Evolutionary conservation across 2,329 filamentous ascomycete species (phyloP).

Genomic region (Penicillium sp.): DNA sequence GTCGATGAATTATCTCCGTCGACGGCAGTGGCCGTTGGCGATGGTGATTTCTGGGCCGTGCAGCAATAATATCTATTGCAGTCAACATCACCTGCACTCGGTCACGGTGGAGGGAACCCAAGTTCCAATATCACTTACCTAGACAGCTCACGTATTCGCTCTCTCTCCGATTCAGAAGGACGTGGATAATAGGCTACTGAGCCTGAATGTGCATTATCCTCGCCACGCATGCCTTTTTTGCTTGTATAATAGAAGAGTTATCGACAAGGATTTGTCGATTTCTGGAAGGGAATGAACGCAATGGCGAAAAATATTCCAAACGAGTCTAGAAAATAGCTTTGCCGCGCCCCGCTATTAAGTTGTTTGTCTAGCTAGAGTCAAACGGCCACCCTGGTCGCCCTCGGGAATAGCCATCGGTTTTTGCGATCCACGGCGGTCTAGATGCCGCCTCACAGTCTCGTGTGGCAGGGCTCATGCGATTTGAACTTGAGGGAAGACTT

Average conservation of each 20-base stretch:
- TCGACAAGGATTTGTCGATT: not conserved
- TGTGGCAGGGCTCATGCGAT: too few species aligned
- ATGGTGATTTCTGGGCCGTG: not conserved
- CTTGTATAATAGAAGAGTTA: not conserved
- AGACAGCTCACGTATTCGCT: conserved; percentile 24
- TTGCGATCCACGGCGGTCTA: conserved; percentile 3
- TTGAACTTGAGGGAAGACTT: too few species aligned
- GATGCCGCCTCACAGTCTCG: not conserved
- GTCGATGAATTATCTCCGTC: conserved; percentile 2
- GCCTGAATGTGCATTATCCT: conserved; percentile 15
- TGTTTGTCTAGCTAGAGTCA: not conserved
- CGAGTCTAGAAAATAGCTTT: not conserved
- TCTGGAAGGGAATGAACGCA: not conserved
- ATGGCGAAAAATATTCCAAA: not conserved
- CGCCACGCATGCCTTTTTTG: conserved; percentile 7
- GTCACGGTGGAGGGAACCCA: not conserved
- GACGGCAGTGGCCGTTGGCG: not conserved
- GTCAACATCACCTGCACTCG: conserved; percentile 5
- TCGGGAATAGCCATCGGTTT: not conserved
- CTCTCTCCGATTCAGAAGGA: conserved; percentile 17
- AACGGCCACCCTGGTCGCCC: not conserved
- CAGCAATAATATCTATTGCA: conserved; percentile 22
- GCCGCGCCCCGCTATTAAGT: not conserved
- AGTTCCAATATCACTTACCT: conserved; percentile 9
- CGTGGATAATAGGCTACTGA: conserved; percentile 10